phyloP scores from a whole-genome alignment of 2,329 filamentous ascomycete genomes.

The Fusarium sp. region DNA sequence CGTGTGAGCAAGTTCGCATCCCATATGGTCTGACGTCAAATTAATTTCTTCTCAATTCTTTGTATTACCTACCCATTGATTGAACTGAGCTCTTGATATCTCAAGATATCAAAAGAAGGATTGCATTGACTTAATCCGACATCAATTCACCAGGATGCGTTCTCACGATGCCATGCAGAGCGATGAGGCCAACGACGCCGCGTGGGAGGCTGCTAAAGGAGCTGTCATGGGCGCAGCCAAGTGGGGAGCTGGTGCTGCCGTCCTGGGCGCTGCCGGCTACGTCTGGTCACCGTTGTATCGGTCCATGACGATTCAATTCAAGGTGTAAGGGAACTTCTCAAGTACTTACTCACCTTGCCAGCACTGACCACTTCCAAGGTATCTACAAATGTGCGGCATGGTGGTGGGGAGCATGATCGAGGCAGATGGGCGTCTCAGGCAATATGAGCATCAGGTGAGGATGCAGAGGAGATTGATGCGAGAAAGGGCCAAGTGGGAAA shows the following conservation, averaged over 20 bases:
- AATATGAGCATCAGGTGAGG: slow-evolving; percentile 75
- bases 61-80: slow-evolving; percentile 2
- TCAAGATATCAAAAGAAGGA: not conserved
- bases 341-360: not conserved
- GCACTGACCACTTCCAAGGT: slow-evolving; percentile 61
- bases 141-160: slow-evolving; percentile 37
- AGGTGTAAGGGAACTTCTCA: slow-evolving; percentile 68
- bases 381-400: slow-evolving; percentile 88
- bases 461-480: slow-evolving; percentile 72
- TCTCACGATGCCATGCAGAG: slow-evolving; percentile 66
- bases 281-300: slow-evolving; percentile 78
- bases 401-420: slow-evolving; percentile 82
- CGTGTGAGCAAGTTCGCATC: slow-evolving; percentile 23
- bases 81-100: not conserved
- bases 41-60: slow-evolving; percentile 8
- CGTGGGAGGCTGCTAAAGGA: slow-evolving; percentile 78
- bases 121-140: not conserved
- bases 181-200: slow-evolving; percentile 76
- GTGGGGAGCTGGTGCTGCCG: slow-evolving; percentile 76
- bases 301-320: slow-evolving; percentile 79
- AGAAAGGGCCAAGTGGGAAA: slow-evolving; percentile 77
- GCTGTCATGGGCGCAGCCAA: slow-evolving; percentile 75
- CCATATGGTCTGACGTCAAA: slow-evolving; percentile 31
- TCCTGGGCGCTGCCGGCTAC: slow-evolving; percentile 73
- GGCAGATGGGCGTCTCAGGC: slow-evolving; percentile 75